phyloP scores from a whole-genome alignment of 2,329 filamentous ascomycete genomes.

The Magnaporthiopsis incrustans region DNA sequence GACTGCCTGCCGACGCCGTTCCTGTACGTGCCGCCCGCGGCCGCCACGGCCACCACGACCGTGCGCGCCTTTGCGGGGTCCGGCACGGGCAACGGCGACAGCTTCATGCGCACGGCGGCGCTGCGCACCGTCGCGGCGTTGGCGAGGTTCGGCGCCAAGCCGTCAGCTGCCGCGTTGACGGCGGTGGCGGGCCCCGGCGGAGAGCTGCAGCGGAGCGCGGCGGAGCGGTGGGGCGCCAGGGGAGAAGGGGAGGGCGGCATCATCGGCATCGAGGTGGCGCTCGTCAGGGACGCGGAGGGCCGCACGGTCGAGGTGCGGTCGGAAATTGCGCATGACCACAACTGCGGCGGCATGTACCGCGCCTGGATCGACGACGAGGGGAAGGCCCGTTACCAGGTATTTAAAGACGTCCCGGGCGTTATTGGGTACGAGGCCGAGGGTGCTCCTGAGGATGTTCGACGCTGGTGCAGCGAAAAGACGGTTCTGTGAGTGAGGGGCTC shows the following conservation, averaged over 20 bases:
- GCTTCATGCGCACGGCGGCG: constrained; percentile 67
- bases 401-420: constrained; percentile 24
- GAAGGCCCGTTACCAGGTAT: constrained; percentile 48
- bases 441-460: background rate
- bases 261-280: constrained; percentile 65
- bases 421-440: background rate
- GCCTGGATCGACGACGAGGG: constrained; percentile 64
- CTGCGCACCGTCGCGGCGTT: constrained; percentile 66
- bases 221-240: constrained; percentile 60
- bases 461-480: background rate
- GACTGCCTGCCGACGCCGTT: constrained; percentile 52
- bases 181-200: constrained; percentile 63
- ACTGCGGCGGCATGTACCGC: constrained; percentile 82
- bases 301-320: constrained; percentile 31
- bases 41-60: constrained; percentile 14
- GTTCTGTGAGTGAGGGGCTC: background rate
- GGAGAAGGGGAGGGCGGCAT: constrained; percentile 81
- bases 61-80: constrained; percentile 53
- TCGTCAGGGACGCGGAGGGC: constrained; percentile 37
- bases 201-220: constrained; percentile 67
- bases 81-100: constrained; percentile 83
- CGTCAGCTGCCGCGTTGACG: constrained; percentile 50
- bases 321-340: constrained; percentile 67
- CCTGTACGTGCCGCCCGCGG: constrained; percentile 25
- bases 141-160: constrained; percentile 49